These are phyloP conservation scores for Petasospora fabianii DNA, from an alignment of 1,139 yeast genomes.

Conservation along the genomic window DNA sequence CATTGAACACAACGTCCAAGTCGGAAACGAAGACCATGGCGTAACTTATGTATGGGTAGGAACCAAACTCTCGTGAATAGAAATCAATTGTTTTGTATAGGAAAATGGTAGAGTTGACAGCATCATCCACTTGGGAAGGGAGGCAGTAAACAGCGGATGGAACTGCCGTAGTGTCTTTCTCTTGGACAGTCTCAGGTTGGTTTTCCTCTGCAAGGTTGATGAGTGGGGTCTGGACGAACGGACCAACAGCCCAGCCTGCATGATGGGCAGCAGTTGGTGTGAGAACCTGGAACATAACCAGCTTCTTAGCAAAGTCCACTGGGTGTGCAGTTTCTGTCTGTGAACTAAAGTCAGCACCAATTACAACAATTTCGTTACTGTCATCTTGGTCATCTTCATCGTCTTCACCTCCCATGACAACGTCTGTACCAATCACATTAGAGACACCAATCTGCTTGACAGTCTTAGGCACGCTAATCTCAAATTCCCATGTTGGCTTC, in stretches of 20 bases:
- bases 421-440: slow-evolving; percentile 37
- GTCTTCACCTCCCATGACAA: slow-evolving; percentile 24
- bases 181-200: slow-evolving; percentile 39
- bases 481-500: slow-evolving; percentile 88
- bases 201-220: slow-evolving; percentile 36
- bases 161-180: slow-evolving; percentile 33
- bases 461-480: slow-evolving; percentile 76
- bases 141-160: slow-evolving; percentile 30
- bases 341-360: slow-evolving; percentile 69
- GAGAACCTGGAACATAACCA: slow-evolving; percentile 73
- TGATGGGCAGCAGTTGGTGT: slow-evolving; percentile 93
- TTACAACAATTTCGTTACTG: slow-evolving; percentile 51
- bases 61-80: slow-evolving; percentile 84
- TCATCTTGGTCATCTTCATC: slow-evolving; percentile 48
- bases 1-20: slow-evolving; percentile 47
- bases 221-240: slow-evolving; percentile 57
- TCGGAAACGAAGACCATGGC: slow-evolving; percentile 73
- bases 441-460: slow-evolving; percentile 64
- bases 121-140: slow-evolving; percentile 32
- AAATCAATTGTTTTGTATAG: slow-evolving; percentile 77
- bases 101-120: slow-evolving; percentile 72
- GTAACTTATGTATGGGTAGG: slow-evolving; percentile 85
- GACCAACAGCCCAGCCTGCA: slow-evolving; percentile 94
- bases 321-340: slow-evolving; percentile 51
- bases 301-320: slow-evolving; percentile 65